Evolutionary conservation across 768 basidiomycete genomes (phyloP).

Genomic region (Mycena indigotica): DNA sequence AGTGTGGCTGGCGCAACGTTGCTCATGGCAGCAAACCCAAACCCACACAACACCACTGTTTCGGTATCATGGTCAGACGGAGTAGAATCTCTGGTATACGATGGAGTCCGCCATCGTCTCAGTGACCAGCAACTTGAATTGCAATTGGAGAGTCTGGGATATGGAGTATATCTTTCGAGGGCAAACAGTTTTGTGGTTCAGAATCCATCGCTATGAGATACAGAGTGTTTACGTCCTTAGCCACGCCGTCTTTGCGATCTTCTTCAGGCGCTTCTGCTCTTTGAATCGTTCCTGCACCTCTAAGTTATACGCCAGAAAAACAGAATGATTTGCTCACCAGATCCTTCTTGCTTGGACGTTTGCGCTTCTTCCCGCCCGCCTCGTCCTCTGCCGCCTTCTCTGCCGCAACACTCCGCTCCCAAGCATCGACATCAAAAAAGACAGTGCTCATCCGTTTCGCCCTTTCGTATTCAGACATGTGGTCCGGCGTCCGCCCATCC

Average conservation of each 20-base stretch:
- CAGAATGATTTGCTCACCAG: constrained; percentile 55
- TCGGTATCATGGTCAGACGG: constrained; percentile 5
- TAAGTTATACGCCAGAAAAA: constrained; percentile 11
- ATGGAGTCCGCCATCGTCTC: constrained; percentile 5
- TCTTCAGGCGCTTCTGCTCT: constrained; percentile 79
- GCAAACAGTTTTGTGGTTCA: neutral
- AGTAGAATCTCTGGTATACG: constrained; percentile 9
- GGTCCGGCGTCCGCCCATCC: constrained; percentile 71
- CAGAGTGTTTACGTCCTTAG: constrained; percentile 56
- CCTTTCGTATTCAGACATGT: constrained; percentile 80
- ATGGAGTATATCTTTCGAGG: constrained; percentile 7
- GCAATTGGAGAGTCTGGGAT: constrained; percentile 15
- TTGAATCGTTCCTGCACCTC: constrained; percentile 71
- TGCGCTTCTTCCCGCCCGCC: constrained; percentile 70
- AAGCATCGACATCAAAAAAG: constrained; percentile 82
- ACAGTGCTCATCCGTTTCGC: constrained; percentile 85
- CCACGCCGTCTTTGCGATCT: constrained; percentile 89
- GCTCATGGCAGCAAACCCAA: constrained; percentile 37
- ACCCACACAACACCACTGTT: constrained; percentile 23
- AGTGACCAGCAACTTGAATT: neutral
- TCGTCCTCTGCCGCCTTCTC: constrained; percentile 45
- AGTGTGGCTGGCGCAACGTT: constrained; percentile 32
- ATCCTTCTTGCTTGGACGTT: constrained; percentile 80
- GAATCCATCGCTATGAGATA: constrained; percentile 2
- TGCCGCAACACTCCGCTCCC: constrained; percentile 71